Conservation (phyloP, 2,329 filamentous ascomycete genomes). For the Apiospora phragmitis region DNA sequence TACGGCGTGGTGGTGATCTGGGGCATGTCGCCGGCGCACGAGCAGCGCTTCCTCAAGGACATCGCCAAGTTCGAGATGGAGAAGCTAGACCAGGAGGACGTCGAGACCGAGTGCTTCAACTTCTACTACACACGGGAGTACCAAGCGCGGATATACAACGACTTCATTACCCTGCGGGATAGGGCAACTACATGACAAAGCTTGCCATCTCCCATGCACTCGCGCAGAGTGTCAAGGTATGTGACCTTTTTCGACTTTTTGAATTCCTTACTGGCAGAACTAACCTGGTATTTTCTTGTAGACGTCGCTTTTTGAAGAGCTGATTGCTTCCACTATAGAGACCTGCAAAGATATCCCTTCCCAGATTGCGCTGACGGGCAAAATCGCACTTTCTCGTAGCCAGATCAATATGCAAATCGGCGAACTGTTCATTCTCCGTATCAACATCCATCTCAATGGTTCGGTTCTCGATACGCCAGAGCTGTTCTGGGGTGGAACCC, state of each 20-base stretch:
- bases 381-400: constrained; percentile 81
- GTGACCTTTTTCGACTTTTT: constrained; percentile 14
- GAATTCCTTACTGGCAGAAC: neutral
- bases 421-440: constrained; percentile 94
- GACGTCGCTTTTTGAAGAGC: constrained; percentile 94
- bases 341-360: constrained; percentile 90
- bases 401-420: constrained; percentile 99
- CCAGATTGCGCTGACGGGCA: constrained; percentile 89
- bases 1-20: constrained; percentile 98
- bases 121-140: constrained; percentile 99
- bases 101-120: constrained; percentile 95
- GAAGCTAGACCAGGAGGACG: constrained; percentile 82
- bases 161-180: constrained; percentile 93
- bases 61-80: constrained; percentile 92
- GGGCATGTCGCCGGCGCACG: constrained; percentile 92
- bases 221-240: constrained; percentile 89
- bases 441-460: constrained; percentile 97
- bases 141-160: constrained; percentile 98
- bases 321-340: constrained; percentile 91
- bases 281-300: constrained; percentile 30
- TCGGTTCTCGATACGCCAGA: constrained; percentile 96
- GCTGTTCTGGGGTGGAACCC: constrained; percentile 97
- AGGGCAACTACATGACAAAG: constrained; percentile 97
- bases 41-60: constrained; percentile 89
- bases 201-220: constrained; percentile 94